Conservation (phyloP, 768 basidiomycete species). For the Mrakia blollopis region DNA sequence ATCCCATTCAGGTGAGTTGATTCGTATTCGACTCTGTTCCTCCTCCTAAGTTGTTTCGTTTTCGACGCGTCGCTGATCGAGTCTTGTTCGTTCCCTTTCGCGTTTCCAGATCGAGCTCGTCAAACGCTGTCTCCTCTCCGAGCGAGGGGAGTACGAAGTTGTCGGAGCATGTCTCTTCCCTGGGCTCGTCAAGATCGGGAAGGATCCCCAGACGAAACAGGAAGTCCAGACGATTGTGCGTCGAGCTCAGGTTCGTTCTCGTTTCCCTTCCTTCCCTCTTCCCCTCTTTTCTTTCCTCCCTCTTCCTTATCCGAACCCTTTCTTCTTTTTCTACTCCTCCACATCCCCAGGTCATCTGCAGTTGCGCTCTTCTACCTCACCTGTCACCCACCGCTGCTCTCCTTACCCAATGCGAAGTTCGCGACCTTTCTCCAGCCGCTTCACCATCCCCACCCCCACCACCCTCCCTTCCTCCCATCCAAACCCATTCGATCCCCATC, state of each 20-base stretch:
- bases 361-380: neutral
- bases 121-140: slow-evolving; percentile 71
- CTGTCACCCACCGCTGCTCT: neutral
- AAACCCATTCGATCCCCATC: neutral
- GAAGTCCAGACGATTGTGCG: slow-evolving; percentile 1
- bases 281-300: neutral
- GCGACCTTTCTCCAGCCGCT: too few relatives aligned
- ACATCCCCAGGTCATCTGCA: neutral
- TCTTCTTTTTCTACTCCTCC: neutral
- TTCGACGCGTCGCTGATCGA: too few relatives aligned
- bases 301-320: neutral
- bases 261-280: neutral
- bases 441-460: neutral
- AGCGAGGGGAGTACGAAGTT: slow-evolving; percentile 64
- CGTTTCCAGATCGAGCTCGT: slow-evolving; percentile 68
- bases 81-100: too few relatives aligned
- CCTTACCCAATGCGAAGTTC: neutral
- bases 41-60: neutral
- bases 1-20: slow-evolving; percentile 49
- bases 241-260: slow-evolving; percentile 11
- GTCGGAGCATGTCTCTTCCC: slow-evolving; percentile 85
- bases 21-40: neutral
- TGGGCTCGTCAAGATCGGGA: slow-evolving; percentile 74
- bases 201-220: slow-evolving; percentile 39
- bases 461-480: neutral